Percentiles rank a stretch among this genome's conserved stretches.
These are phyloP conservation scores for Luffa acutangula DNA, from an alignment of 306 rosid species.

Conservation along the genomic window DNA sequence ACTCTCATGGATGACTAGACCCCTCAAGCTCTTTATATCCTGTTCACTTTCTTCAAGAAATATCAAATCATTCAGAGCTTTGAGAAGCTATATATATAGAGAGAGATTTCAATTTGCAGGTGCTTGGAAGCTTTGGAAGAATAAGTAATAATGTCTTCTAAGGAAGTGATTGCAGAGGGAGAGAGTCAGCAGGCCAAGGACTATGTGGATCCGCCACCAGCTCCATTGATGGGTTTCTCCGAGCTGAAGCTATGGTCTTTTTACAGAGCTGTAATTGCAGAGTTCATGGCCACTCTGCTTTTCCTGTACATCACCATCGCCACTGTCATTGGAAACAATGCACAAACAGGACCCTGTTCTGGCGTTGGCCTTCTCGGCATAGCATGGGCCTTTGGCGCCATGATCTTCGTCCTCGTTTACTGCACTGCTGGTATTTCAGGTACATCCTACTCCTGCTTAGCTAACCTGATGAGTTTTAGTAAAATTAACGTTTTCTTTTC, in stretches of 20 bases:
- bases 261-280: constrained; percentile 46
- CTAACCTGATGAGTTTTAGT: no score
- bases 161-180: constrained; percentile 29
- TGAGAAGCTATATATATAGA: background rate
- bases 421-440: constrained; percentile 58
- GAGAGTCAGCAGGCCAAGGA: constrained; percentile 24
- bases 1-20: no score
- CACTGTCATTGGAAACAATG: constrained; percentile 37
- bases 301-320: constrained; percentile 45
- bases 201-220: constrained; percentile 42
- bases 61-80: background rate
- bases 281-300: constrained; percentile 46
- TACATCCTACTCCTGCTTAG: background rate
- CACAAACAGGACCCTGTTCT: constrained; percentile 21
- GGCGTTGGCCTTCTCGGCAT: constrained; percentile 40
- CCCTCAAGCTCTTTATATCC: no score
- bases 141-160: constrained; percentile 13
- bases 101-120: background rate
- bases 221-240: constrained; percentile 30
- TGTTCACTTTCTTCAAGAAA: background rate
- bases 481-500: no score
- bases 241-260: constrained; percentile 45
- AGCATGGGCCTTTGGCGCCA: constrained; percentile 45
- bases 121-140: background rate
- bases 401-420: constrained; percentile 50